These are phyloP conservation scores for Nicotiana sylvestris DNA, from an alignment of 257 asterid genomes.

Conservation along the genomic window DNA sequence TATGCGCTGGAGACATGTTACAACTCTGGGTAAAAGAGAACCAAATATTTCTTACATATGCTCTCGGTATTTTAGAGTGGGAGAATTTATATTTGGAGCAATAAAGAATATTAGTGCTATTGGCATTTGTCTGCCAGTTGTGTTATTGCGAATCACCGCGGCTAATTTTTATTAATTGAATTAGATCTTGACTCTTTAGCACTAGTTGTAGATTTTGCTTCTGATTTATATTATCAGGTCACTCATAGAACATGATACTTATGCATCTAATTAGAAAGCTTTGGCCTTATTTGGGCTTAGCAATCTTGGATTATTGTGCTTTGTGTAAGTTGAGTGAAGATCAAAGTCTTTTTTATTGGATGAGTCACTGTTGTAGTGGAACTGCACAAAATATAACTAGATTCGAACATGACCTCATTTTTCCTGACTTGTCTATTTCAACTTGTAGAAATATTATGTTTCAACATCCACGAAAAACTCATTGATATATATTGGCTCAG, in stretches of 20 bases:
- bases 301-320: constrained; percentile 65
- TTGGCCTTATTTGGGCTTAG: constrained; percentile 46
- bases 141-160: too few species aligned
- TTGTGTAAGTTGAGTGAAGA: constrained; percentile 63
- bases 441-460: not conserved
- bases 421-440: constrained; percentile 24
- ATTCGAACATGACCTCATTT: constrained; percentile 31
- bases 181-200: too few species aligned
- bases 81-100: too few species aligned
- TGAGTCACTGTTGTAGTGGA: constrained; percentile 66
- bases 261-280: constrained; percentile 10
- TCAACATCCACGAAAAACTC: constrained; percentile 45
- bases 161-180: too few species aligned
- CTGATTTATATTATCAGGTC: too few species aligned
- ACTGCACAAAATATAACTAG: constrained; percentile 22
- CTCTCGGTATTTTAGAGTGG: not conserved
- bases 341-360: constrained; percentile 65
- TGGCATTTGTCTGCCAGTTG: not conserved
- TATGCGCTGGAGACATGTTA: too few species aligned
- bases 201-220: too few species aligned
- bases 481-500: constrained; percentile 48
- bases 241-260: too few species aligned
- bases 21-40: not conserved
- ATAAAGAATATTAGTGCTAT: too few species aligned
- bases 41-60: too few species aligned